phyloP scores from a whole-genome alignment of 129 eudicot species.

The Flaveria bidentis region DNA sequence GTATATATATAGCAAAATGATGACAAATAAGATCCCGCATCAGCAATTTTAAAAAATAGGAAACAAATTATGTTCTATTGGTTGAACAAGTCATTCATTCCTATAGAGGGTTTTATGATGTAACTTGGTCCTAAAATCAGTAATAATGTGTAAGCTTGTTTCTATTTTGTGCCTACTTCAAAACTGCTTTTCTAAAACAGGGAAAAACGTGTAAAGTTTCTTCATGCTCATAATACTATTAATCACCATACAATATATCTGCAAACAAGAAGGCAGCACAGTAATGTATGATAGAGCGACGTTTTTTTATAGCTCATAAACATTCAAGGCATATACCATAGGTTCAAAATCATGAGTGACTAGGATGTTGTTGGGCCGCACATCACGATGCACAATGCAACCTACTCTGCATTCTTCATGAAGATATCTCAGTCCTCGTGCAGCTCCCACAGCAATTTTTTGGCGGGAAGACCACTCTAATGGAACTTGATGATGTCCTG shows the following conservation, averaged over 20 bases:
- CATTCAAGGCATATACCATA: slow-evolving; percentile 47
- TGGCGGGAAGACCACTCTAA: slow-evolving; percentile 88
- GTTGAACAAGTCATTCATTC: too few relatives aligned
- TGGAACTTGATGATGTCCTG: slow-evolving; percentile 65
- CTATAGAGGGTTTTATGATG: not conserved
- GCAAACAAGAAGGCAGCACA: not conserved
- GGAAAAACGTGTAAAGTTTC: not conserved
- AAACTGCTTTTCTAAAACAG: not conserved
- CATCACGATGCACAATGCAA: slow-evolving; percentile 96
- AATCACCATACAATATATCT: not conserved
- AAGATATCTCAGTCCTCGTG: slow-evolving; percentile 91
- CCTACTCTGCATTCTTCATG: slow-evolving; percentile 99
- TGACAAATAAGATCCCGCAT: too few relatives aligned
- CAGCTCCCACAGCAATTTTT: slow-evolving; percentile 91
- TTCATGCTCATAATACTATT: not conserved
- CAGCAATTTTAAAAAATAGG: too few relatives aligned
- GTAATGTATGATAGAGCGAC: not conserved
- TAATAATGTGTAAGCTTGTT: not conserved
- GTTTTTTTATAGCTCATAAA: not conserved
- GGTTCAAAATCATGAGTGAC: slow-evolving; percentile 97
- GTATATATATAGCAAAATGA: too few relatives aligned
- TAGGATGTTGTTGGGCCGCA: slow-evolving; percentile 93
- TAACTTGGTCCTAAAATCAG: not conserved
- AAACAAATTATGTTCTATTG: too few relatives aligned
- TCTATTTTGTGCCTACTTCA: not conserved